Evolutionary conservation across 2,329 filamentous ascomycete species (phyloP), one percentile per base, ranked within the genome.

Genomic region (Cercospora sp.): DNA sequence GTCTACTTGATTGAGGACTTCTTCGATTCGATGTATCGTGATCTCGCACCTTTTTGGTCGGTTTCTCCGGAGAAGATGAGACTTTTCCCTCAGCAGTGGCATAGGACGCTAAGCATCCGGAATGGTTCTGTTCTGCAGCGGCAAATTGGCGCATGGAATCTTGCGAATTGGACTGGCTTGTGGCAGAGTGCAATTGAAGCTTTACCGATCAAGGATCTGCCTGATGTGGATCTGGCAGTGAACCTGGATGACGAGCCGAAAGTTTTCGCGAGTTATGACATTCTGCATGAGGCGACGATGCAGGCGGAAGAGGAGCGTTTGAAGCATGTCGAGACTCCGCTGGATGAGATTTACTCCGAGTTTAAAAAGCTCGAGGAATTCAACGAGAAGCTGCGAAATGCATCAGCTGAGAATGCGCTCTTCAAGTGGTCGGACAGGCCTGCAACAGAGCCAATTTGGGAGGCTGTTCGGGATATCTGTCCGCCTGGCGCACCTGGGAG

Each of bases 11-110:
- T 84, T 7, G 83, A 84, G 69, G 79, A 81, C 3, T 80, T 83
- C 61, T 84, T 83, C 70, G 82, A 84, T 63, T 82, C 81, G 60
- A 81, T 84, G 5, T 82, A 84, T 69, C 72, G 81, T 65, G 83
- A 84, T 59, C 60, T 84, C 16, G 77, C 74, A 30, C 83, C 82
- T 0, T 84, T 82, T 67, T 84, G 83, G 82, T 81, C 76, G 0
- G 39, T 83, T 0, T 64, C 75, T 7, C 74, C 83, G 3, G 67
- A 68, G 20, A 70, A 77, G 8, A 77, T 83, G 20, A 79, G 80
- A 12, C 73, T 53, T 18, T 60, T 42, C 3, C 45, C 45, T 51
- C 45, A 51, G 20, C 45, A 51, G 10, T 51, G 45, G 45, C 45
- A 51, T 23, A 12, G 45, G 10, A 51, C 45, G 45, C 10, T 51